Evolutionary conservation across 768 basidiomycete genomes (phyloP).

Genomic region (Russula sp.): DNA sequence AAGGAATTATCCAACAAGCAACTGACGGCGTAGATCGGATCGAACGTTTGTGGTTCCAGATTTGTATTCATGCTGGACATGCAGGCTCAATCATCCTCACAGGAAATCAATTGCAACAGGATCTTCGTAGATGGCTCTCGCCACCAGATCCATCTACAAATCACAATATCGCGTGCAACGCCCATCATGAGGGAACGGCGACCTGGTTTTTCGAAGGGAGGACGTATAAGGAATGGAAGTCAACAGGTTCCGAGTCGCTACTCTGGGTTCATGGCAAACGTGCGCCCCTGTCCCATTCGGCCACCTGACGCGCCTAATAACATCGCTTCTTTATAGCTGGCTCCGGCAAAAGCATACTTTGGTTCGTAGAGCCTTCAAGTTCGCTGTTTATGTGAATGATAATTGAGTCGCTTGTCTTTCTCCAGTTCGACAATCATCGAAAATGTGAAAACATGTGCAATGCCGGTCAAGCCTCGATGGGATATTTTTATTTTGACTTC

Average conservation of each 20-base stretch:
- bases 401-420: background rate
- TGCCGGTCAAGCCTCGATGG: background rate
- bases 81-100: background rate
- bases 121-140: constrained; percentile 5
- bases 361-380: background rate
- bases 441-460: background rate
- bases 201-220: constrained; percentile 7
- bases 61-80: background rate
- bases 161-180: background rate
- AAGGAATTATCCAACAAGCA: background rate
- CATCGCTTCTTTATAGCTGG: background rate
- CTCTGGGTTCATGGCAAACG: constrained; percentile 16
- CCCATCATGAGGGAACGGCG: background rate
- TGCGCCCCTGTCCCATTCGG: background rate
- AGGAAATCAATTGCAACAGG: background rate
- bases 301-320: background rate
- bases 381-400: background rate
- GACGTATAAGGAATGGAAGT: constrained; percentile 3
- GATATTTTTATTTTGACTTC: constrained; percentile 11
- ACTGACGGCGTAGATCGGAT: background rate
- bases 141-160: constrained; percentile 9
- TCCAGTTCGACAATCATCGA: constrained; percentile 13
- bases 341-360: constrained; percentile 16
- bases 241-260: background rate
- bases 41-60: background rate